These are phyloP conservation scores for Aspergillus wentii DNA, from an alignment of 495 filamentous ascomycete genomes.

Conservation along the genomic window DNA sequence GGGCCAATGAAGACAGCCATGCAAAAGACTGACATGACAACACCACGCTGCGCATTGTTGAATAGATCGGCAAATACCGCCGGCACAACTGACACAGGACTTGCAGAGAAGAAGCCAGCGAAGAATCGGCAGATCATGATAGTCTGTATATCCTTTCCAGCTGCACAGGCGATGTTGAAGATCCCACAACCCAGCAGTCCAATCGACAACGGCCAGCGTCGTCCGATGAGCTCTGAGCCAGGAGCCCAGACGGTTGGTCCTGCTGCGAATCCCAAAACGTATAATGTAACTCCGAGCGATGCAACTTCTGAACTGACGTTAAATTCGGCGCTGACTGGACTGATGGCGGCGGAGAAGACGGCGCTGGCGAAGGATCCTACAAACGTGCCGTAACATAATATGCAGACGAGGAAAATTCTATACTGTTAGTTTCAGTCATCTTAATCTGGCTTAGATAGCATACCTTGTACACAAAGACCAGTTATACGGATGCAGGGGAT, in stretches of 20 bases:
- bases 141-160: slow-evolving; percentile 53
- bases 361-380: slow-evolving; percentile 43
- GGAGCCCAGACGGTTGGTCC: slow-evolving; percentile 59
- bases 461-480: slow-evolving; percentile 31
- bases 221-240: slow-evolving; percentile 68
- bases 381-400: slow-evolving; percentile 44
- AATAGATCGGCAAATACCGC: slow-evolving; percentile 47
- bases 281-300: slow-evolving; percentile 45
- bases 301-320: slow-evolving; percentile 41
- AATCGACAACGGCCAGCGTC: slow-evolving; percentile 42
- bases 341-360: slow-evolving; percentile 46
- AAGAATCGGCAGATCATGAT: slow-evolving; percentile 46
- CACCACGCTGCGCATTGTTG: slow-evolving; percentile 35
- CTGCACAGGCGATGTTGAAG: slow-evolving; percentile 47
- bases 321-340: slow-evolving; percentile 37
- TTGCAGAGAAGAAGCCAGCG: slow-evolving; percentile 42
- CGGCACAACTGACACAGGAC: slow-evolving; percentile 43
- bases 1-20: slow-evolving; percentile 41
- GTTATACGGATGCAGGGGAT: slow-evolving; percentile 50
- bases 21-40: slow-evolving; percentile 45
- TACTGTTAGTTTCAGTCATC: too few species aligned
- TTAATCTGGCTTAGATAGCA: too few species aligned
- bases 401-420: slow-evolving; percentile 16
- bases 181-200: slow-evolving; percentile 45
- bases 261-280: slow-evolving; percentile 45